Percentiles rank a stretch among this genome's conserved stretches.
phyloP scores from a whole-genome alignment of 75 land plant genomes.

The Chamaecyparis obtusa region DNA sequence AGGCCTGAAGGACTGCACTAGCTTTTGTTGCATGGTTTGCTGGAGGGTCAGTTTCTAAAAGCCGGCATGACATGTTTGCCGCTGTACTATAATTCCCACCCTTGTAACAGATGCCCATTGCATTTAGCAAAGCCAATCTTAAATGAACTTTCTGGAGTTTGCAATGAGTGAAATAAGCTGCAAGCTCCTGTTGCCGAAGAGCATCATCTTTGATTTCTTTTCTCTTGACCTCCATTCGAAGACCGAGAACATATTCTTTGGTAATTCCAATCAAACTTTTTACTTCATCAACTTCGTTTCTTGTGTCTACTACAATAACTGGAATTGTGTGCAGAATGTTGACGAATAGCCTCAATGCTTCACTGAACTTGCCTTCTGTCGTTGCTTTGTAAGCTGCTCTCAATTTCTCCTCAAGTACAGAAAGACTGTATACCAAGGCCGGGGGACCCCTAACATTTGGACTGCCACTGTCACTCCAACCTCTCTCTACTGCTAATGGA shows the following conservation, averaged over 20 bases:
- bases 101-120: slow-evolving; percentile 25
- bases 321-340: slow-evolving; percentile 51
- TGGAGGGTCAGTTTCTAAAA: slow-evolving; percentile 50
- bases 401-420: slow-evolving; percentile 54
- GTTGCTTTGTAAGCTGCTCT: slow-evolving; percentile 52
- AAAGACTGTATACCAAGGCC: slow-evolving; percentile 45
- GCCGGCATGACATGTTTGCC: slow-evolving; percentile 35
- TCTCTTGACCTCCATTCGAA: slow-evolving; percentile 58
- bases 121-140: no score
- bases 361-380: not conserved
- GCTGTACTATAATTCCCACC: slow-evolving; percentile 47
- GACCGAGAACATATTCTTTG: slow-evolving; percentile 60
- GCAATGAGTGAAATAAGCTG: no score
- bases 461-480: slow-evolving; percentile 51
- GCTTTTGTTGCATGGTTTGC: slow-evolving; percentile 21
- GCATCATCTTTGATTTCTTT: no score
- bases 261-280: slow-evolving; percentile 52
- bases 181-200: no score
- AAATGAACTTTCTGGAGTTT: no score
- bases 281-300: slow-evolving; percentile 72
- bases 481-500: slow-evolving; percentile 55
- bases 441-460: slow-evolving; percentile 54
- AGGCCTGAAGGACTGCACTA: slow-evolving; percentile 30
- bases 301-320: slow-evolving; percentile 57
- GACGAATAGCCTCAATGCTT: no score